A percentile compares a stretch with the other conserved stretches of the same genome.
Conservation (phyloP, 2,329 filamentous ascomycete genomes). For the Fusarium nelsonii region DNA sequence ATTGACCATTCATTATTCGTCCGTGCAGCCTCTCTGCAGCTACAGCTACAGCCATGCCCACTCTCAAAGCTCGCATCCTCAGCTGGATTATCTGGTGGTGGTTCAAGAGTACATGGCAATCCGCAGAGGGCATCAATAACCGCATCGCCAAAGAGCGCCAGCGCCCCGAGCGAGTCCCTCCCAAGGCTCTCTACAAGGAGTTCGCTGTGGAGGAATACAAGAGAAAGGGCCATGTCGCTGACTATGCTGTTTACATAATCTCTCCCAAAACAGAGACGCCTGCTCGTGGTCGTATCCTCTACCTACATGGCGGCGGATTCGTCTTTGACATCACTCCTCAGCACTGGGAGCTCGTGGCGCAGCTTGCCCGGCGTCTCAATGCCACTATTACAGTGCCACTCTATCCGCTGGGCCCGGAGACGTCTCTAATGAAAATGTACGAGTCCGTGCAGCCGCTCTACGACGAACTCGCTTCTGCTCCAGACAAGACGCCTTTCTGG, state of each 20-base stretch:
- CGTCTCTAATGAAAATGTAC: slow-evolving; percentile 50
- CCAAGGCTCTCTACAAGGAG: slow-evolving; percentile 42
- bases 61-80: slow-evolving; percentile 46
- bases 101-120: slow-evolving; percentile 46
- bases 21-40: slow-evolving; percentile 11
- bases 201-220: slow-evolving; percentile 47
- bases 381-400: slow-evolving; percentile 51
- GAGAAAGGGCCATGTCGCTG: slow-evolving; percentile 24
- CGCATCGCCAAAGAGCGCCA: slow-evolving; percentile 45
- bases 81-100: slow-evolving; percentile 48
- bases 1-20: slow-evolving; percentile 3
- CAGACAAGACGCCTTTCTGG: slow-evolving; percentile 49
- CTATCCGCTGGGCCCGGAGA: slow-evolving; percentile 52
- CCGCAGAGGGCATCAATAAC: slow-evolving; percentile 43
- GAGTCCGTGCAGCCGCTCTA: slow-evolving; percentile 50
- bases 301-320: slow-evolving; percentile 51
- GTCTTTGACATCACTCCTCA: slow-evolving; percentile 47
- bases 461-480: slow-evolving; percentile 49
- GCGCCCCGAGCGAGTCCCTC: slow-evolving; percentile 39
- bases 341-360: slow-evolving; percentile 50
- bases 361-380: slow-evolving; percentile 49
- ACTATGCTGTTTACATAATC: slow-evolving; percentile 48
- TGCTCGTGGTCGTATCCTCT: slow-evolving; percentile 48
- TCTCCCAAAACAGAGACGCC: slow-evolving; percentile 50
- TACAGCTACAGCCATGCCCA: slow-evolving; percentile 41